phyloP scores from a whole-genome alignment of 2,329 filamentous ascomycete species.

The Fusarium kyushuense region DNA sequence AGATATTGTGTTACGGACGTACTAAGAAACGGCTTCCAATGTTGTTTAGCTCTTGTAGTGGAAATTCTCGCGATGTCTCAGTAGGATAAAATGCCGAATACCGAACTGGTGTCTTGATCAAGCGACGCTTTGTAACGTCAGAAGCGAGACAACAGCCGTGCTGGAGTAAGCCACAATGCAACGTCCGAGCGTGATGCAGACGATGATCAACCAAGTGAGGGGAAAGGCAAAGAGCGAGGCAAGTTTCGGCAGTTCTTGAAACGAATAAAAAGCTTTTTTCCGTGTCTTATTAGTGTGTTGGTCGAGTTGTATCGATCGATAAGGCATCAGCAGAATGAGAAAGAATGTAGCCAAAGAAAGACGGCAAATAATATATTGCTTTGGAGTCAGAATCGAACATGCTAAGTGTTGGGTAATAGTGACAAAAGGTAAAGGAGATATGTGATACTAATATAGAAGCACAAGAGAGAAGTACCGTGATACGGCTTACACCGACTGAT shows the following conservation, averaged over 20 bases:
- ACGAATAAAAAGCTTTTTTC: not conserved
- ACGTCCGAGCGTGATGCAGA: constrained; percentile 12
- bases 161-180: constrained; percentile 28
- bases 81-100: constrained; percentile 11
- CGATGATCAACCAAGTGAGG: not conserved
- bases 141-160: constrained; percentile 4
- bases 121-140: constrained; percentile 28
- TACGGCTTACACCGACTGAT: constrained; percentile 13
- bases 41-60: not conserved
- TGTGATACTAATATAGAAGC: constrained; percentile 13
- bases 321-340: not conserved
- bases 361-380: not conserved
- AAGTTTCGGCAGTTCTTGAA: not conserved
- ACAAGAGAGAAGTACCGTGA: constrained; percentile 5
- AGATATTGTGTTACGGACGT: not conserved
- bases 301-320: constrained; percentile 9
- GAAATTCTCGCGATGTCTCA: constrained; percentile 21
- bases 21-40: not conserved
- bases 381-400: not conserved
- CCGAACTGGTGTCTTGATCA: constrained; percentile 23
- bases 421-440: not conserved
- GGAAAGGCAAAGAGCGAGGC: not conserved
- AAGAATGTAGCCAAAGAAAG: not conserved
- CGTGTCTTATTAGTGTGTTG: not conserved
- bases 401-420: not conserved